Base-by-base conservation (phyloP, 1,284 basidiomycete species). In the Cryptococcus neoformans region DNA sequence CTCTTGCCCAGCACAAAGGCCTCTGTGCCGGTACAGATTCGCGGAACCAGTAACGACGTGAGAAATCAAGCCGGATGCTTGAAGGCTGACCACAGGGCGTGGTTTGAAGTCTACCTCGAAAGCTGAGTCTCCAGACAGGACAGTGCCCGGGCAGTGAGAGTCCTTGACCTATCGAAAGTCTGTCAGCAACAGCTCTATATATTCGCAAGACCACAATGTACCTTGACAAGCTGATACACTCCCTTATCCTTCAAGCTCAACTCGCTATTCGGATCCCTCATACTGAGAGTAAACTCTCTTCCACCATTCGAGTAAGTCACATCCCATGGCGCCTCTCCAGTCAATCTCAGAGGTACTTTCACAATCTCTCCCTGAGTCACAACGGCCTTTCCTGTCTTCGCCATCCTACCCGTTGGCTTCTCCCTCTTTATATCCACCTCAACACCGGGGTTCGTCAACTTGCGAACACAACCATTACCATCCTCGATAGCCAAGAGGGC, bases 371-470 rank as follows among this genome's bases (percentile, higher is more conserved):
- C 84, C 66, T 95, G 88, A n/a, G 91, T 81, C 44, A 93, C 83
- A 4, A 85, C 83, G 7, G 87, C 76, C 44, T 82, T 81, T 7
- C 85, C 83, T 59, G 83, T 79, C 67, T 68, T 70, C 2, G 69
- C 64, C 78, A 98, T 96, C 67, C 86, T 87, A 17, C 83, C 92
- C 1, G 89, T 94, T 2, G 95, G 92, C 85, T 89, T 87, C 14
- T 88, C 82, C 55, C 91, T 81, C 65, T 89, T 85, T n/a, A 98
- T 90, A 64, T 92, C 90, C 53, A 96, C 88, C n/a, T 86, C 83
- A 51, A 96, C 79, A 14, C 90, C 89, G 17, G 88, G 86, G 17
- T 85, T 84, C 6, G 17, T 28, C 28, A 98, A 78, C 16, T 85
- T 75, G 44, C 90, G 84, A 68, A 88, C 88, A 77, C 95, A 98